These are phyloP conservation scores for Forsythia suspensa DNA, from an alignment of 257 asterid genomes.

Conservation along the genomic window DNA sequence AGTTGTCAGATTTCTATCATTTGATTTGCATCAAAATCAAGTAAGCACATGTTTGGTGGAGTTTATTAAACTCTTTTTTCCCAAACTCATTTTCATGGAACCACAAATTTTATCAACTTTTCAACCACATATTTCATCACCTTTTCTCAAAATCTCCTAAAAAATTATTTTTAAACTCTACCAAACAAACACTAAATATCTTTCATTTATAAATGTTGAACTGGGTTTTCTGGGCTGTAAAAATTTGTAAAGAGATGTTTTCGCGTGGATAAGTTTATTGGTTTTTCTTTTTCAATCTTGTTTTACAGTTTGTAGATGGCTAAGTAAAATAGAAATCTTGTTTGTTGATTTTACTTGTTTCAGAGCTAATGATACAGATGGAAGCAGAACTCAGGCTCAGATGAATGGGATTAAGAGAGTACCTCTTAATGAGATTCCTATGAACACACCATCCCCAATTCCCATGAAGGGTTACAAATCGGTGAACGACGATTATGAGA, in stretches of 20 bases:
- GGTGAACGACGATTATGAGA: slow-evolving; percentile 7
- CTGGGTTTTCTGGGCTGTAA: background rate
- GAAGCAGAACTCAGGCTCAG: slow-evolving; percentile 24
- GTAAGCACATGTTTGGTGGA: background rate
- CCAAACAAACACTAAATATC: background rate
- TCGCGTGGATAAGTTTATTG: background rate
- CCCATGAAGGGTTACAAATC: slow-evolving; percentile 21
- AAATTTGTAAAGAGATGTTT: background rate
- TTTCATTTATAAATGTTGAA: background rate
- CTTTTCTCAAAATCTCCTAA: no score
- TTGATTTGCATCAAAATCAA: background rate
- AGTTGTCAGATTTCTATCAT: background rate
- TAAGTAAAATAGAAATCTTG: background rate
- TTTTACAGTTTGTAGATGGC: slow-evolving; percentile 5
- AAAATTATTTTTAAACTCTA: no score
- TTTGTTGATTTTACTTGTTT: slow-evolving; percentile 14
- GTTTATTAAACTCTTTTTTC: no score
- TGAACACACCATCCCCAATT: slow-evolving; percentile 36
- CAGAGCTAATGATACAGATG: slow-evolving; percentile 43
- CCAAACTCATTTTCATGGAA: no score
- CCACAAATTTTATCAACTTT: no score
- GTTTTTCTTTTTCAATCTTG: background rate
- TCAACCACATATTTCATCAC: no score
- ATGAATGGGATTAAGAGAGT: slow-evolving; percentile 39
- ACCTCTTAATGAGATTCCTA: slow-evolving; percentile 60